Percentiles rank a stretch among this genome's conserved stretches.
These are phyloP conservation scores for Ophiosphaerella korrae DNA, from an alignment of 2,329 filamentous ascomycete genomes.

Conservation along the genomic window DNA sequence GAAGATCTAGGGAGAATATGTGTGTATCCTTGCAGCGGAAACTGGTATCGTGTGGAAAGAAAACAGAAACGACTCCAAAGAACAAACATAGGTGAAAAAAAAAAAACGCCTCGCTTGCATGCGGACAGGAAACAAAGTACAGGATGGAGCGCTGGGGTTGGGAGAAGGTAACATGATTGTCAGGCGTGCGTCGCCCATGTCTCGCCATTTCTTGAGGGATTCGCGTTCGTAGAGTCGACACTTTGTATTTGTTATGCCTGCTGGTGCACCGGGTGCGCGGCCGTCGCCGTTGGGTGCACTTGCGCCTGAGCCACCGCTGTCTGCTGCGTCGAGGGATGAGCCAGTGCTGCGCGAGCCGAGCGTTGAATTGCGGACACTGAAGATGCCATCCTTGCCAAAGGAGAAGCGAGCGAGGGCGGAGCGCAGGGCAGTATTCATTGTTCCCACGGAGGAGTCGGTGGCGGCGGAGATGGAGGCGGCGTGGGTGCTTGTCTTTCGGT, in stretches of 20 bases:
- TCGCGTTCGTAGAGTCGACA: slow-evolving; percentile 85
- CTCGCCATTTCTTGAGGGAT: slow-evolving; percentile 78
- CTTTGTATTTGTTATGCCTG: slow-evolving; percentile 79
- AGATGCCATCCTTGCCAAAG: slow-evolving; percentile 68
- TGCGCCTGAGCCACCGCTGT: slow-evolving; percentile 51
- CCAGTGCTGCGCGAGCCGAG: slow-evolving; percentile 65
- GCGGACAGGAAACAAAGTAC: too few relatives aligned
- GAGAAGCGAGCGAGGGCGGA: slow-evolving; percentile 77
- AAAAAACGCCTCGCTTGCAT: too few relatives aligned
- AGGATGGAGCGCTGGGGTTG: slow-evolving; percentile 56
- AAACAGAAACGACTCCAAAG: too few relatives aligned
- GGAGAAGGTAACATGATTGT: slow-evolving; percentile 75
- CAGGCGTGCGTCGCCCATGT: slow-evolving; percentile 82
- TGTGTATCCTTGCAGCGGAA: too few relatives aligned
- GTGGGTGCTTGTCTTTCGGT: slow-evolving; percentile 58
- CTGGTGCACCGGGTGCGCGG: slow-evolving; percentile 52
- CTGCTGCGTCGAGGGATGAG: slow-evolving; percentile 51
- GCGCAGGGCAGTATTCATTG: slow-evolving; percentile 75
- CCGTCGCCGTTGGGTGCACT: slow-evolving; percentile 41
- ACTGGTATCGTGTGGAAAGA: too few relatives aligned
- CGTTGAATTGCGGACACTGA: slow-evolving; percentile 82
- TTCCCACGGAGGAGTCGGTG: slow-evolving; percentile 76
- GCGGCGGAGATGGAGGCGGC: slow-evolving; percentile 64
- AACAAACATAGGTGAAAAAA: too few relatives aligned
- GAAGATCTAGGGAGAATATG: too few relatives aligned